phyloP scores from a whole-genome alignment of 1,139 yeast species.

The Hyphopichia wangnamkhiaoensis region DNA sequence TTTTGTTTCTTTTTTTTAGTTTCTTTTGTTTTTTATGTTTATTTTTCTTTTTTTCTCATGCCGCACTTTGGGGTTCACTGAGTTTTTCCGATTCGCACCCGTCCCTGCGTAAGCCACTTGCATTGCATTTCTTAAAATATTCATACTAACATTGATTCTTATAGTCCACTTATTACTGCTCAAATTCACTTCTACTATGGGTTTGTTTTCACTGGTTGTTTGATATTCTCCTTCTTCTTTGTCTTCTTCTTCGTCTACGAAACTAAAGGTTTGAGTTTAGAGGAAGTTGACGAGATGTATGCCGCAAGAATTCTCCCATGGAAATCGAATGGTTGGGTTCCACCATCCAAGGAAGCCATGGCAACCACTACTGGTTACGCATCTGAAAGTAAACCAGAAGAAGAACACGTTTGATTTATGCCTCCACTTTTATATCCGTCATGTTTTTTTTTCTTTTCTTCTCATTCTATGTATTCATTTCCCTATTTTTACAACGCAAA shows the following conservation, averaged over 20 bases:
- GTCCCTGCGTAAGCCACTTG: too few species aligned
- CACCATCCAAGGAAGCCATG: slow-evolving; percentile 35
- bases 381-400: slow-evolving; percentile 26
- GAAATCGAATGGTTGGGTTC: slow-evolving; percentile 47
- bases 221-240: slow-evolving; percentile 54
- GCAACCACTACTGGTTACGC: slow-evolving; percentile 32
- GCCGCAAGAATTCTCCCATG: slow-evolving; percentile 44
- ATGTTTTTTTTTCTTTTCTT: background rate
- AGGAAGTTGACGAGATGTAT: slow-evolving; percentile 69
- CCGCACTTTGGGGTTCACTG: too few species aligned
- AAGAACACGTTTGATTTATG: slow-evolving; percentile 8
- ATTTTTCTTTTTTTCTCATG: too few species aligned
- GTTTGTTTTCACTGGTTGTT: slow-evolving; percentile 73
- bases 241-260: slow-evolving; percentile 61
- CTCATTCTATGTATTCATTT: background rate
- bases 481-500: background rate
- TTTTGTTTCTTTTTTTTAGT: too few species aligned
- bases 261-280: slow-evolving; percentile 66
- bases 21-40: too few species aligned
- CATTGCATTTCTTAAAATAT: too few species aligned
- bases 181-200: slow-evolving; percentile 57
- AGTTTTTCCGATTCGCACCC: too few species aligned
- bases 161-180: slow-evolving; percentile 56
- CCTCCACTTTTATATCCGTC: background rate
- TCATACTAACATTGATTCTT: background rate